These are phyloP conservation scores for Candida sanyaensis DNA, from an alignment of 1,139 yeast species.

Conservation along the genomic window DNA sequence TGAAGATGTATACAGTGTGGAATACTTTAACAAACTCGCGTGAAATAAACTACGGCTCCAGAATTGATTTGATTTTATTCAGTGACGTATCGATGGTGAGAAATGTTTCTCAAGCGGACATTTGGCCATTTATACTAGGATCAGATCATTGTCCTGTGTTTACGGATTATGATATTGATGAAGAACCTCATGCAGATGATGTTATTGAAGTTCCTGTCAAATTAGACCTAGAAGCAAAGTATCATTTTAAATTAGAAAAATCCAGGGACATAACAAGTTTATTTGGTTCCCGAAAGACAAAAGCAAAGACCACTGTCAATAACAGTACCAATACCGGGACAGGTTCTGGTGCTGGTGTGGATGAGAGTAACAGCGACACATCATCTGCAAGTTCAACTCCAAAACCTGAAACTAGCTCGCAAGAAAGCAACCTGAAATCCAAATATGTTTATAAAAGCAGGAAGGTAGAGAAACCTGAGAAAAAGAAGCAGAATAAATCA, in stretches of 20 bases:
- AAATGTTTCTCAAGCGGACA: constrained; percentile 51
- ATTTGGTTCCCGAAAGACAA: constrained; percentile 28
- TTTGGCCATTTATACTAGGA: constrained; percentile 71
- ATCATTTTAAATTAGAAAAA: constrained; percentile 48
- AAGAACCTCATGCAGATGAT: constrained; percentile 8
- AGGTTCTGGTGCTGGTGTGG: neutral
- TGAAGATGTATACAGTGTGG: constrained; percentile 90
- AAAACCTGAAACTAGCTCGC: constrained; percentile 1
- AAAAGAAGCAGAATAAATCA: neutral
- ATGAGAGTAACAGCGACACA: too few species aligned
- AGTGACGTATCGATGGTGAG: constrained; percentile 13
- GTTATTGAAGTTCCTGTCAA: constrained; percentile 9
- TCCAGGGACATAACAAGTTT: constrained; percentile 55
- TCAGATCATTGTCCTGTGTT: constrained; percentile 95
- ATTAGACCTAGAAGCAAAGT: constrained; percentile 58
- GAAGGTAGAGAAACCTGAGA: constrained; percentile 1
- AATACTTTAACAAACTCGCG: constrained; percentile 78
- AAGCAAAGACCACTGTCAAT: constrained; percentile 10
- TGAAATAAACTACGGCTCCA: constrained; percentile 81
- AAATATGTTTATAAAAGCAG: constrained; percentile 3
- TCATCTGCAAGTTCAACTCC: neutral
- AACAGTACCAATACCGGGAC: neutral
- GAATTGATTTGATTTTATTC: constrained; percentile 69
- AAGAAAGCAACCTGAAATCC: neutral
- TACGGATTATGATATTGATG: constrained; percentile 55